A percentile compares a stretch with the other conserved stretches of the same genome.
Conservation (phyloP, 306 rosid genomes). For the Pyrus bretschneideri region DNA sequence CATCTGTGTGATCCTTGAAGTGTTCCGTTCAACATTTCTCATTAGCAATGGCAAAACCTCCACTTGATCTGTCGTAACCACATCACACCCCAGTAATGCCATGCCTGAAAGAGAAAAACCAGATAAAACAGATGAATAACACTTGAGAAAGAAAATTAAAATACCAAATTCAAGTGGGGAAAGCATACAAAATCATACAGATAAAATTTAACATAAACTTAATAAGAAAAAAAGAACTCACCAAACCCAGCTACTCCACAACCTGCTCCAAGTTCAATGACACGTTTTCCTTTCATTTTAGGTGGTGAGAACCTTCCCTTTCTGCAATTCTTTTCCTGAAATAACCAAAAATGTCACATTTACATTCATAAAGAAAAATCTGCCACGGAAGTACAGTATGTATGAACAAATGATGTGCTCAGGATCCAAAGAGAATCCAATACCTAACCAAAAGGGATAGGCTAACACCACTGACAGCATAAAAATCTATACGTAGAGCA, state of each 20-base stretch:
- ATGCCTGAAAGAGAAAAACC: conserved; percentile 52
- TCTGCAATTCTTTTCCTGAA: conserved; percentile 82
- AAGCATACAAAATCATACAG: neutral
- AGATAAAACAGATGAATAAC: conserved; percentile 19
- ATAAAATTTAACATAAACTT: conserved; percentile 4
- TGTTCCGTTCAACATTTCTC: conserved; percentile 85
- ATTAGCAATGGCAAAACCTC: conserved; percentile 75
- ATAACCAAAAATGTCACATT: neutral
- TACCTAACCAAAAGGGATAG: conserved; percentile 1
- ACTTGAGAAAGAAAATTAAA: conserved; percentile 1
- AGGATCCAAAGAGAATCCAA: conserved; percentile 11
- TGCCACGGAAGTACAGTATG: neutral
- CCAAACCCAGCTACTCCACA: conserved; percentile 98
- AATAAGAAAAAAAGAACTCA: conserved; percentile 23
- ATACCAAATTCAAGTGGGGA: conserved; percentile 15
- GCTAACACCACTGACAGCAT: neutral
- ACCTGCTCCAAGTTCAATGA: conserved; percentile 93
- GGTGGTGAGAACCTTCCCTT: conserved; percentile 79
- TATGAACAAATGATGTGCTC: neutral
- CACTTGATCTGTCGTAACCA: conserved; percentile 72
- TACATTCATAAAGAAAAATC: neutral
- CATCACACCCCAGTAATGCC: conserved; percentile 92
- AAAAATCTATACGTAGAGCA: conserved; percentile 4
- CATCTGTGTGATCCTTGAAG: conserved; percentile 68
- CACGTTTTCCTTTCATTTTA: conserved; percentile 88